Evolutionary conservation across 805 yeast genomes (phyloP).

Genomic region (Naumovozyma castellii): DNA sequence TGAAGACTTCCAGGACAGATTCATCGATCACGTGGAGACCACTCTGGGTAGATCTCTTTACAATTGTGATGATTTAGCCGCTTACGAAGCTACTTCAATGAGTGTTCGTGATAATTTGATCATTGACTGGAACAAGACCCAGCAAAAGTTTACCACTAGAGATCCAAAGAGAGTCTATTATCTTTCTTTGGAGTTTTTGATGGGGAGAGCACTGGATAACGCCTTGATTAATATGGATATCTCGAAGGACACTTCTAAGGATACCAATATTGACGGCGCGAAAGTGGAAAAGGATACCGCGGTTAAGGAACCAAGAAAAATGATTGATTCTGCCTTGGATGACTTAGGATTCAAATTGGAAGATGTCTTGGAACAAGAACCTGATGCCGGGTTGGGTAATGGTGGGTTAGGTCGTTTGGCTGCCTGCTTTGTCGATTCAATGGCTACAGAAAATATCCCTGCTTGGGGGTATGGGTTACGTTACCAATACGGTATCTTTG

Average conservation of each 20-base stretch:
- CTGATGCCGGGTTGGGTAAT: slow-evolving; percentile 91
- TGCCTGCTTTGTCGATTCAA: slow-evolving; percentile 86
- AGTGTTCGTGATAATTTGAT: slow-evolving; percentile 71
- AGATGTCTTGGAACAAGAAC: slow-evolving; percentile 76
- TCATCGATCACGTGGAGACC: slow-evolving; percentile 83
- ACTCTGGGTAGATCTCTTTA: slow-evolving; percentile 83
- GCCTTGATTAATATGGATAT: slow-evolving; percentile 70
- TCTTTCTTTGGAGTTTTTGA: slow-evolving; percentile 75
- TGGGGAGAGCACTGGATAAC: slow-evolving; percentile 94
- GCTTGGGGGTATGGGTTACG: slow-evolving; percentile 97
- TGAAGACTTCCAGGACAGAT: slow-evolving; percentile 54
- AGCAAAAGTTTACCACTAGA: slow-evolving; percentile 74
- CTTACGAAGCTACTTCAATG: slow-evolving; percentile 80
- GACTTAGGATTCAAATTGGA: slow-evolving; percentile 84
- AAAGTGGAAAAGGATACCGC: slow-evolving; percentile 6
- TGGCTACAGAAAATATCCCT: slow-evolving; percentile 76
- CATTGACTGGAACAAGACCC: slow-evolving; percentile 87
- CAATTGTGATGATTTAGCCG: slow-evolving; percentile 87
- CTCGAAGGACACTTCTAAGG: slow-evolving; percentile 21
- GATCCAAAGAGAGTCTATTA: slow-evolving; percentile 84
- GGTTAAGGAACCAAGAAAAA: slow-evolving; percentile 35
- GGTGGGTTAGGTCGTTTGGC: slow-evolving; percentile 94
- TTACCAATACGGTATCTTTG: slow-evolving; percentile 87
- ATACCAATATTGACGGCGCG: slow-evolving; percentile 4
- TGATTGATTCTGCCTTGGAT: slow-evolving; percentile 45